These are phyloP conservation scores for Acarospora socialis DNA, from an alignment of 2,329 filamentous ascomycete genomes.

Conservation along the genomic window DNA sequence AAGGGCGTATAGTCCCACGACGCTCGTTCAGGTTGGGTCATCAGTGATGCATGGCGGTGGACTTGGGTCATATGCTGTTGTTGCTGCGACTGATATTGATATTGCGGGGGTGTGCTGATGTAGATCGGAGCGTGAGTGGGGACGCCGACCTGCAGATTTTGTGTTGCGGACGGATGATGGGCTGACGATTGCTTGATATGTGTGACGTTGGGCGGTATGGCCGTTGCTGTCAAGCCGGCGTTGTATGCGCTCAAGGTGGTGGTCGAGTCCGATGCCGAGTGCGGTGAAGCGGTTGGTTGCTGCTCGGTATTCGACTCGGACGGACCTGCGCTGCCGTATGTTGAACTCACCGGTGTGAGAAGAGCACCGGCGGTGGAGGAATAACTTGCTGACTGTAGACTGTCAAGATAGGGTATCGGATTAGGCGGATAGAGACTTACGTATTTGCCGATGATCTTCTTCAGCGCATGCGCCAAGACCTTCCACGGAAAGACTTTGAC, in stretches of 20 bases:
- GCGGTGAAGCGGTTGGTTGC: slow-evolving; percentile 33
- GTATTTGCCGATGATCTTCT: slow-evolving; percentile 99
- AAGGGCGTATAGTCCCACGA: slow-evolving; percentile 27
- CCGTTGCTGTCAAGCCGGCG: slow-evolving; percentile 27
- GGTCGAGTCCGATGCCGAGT: slow-evolving; percentile 32
- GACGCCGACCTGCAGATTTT: slow-evolving; percentile 26
- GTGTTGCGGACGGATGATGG: slow-evolving; percentile 17
- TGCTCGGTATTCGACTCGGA: slow-evolving; percentile 35
- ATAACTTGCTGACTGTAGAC: slow-evolving; percentile 48
- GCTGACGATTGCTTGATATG: slow-evolving; percentile 16
- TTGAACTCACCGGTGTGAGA: slow-evolving; percentile 25
- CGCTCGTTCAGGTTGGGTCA: too few species aligned
- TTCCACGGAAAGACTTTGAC: slow-evolving; percentile 99
- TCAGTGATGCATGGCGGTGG: slow-evolving; percentile 18
- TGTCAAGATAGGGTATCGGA: slow-evolving; percentile 12
- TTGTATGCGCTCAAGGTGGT: slow-evolving; percentile 31
- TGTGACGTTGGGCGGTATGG: slow-evolving; percentile 30
- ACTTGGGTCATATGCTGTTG: slow-evolving; percentile 20
- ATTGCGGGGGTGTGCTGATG: slow-evolving; percentile 16
- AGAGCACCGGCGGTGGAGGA: slow-evolving; percentile 45
- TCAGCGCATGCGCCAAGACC: slow-evolving; percentile 69
- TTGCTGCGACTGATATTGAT: slow-evolving; percentile 9
- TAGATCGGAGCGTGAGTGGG: slow-evolving; percentile 22
- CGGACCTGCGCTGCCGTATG: slow-evolving; percentile 28
- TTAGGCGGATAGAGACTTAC: slow-evolving; percentile 32